Evolutionary conservation across 305 asterid genomes (phyloP).

Genomic region (Fraxinus greggii): DNA sequence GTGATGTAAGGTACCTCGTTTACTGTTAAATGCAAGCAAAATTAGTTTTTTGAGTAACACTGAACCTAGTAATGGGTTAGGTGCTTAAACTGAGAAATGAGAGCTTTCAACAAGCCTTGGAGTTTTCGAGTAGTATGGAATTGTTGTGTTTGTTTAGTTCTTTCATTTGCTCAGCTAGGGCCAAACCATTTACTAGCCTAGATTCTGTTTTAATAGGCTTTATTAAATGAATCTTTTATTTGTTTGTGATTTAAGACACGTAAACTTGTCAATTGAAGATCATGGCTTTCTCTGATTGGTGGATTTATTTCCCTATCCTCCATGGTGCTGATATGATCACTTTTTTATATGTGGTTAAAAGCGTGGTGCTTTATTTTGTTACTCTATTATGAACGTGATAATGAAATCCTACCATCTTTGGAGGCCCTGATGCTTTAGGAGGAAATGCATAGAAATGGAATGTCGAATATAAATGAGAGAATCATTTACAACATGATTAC

Average conservation of each 20-base stretch:
- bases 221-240: background rate
- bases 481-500: background rate
- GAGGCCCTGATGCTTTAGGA: background rate
- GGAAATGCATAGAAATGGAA: background rate
- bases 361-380: background rate
- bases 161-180: background rate
- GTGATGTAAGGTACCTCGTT: background rate
- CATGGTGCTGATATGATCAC: background rate
- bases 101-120: background rate
- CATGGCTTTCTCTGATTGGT: background rate
- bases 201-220: background rate
- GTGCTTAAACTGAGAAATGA: background rate
- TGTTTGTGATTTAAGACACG: background rate
- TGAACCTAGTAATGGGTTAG: background rate
- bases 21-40: background rate
- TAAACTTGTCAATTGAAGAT: background rate
- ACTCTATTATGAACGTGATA: background rate
- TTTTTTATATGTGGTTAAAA: background rate
- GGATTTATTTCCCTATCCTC: background rate
- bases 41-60: background rate
- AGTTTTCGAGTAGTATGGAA: background rate
- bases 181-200: background rate
- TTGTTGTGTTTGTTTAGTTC: background rate
- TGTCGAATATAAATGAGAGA: background rate
- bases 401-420: background rate